Conservation (phyloP, 2,329 filamentous ascomycete genomes). For the Beauveria medogensis region DNA sequence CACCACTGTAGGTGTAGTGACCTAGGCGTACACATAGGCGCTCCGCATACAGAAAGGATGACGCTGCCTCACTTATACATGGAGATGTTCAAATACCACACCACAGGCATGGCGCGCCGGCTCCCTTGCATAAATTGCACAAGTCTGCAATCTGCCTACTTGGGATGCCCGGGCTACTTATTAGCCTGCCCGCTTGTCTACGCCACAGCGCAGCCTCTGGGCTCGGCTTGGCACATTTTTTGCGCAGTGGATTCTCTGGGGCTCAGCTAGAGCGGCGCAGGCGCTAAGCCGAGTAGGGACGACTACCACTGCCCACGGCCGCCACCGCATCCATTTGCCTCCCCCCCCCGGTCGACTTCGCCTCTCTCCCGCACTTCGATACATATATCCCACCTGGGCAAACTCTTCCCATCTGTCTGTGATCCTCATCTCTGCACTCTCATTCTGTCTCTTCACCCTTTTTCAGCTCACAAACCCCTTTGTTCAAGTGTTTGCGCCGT, state of each 20-base stretch:
- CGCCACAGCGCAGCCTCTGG: neutral
- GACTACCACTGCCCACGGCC: neutral
- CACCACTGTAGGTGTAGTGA: too few species aligned
- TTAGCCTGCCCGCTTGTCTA: neutral
- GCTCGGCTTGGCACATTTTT: neutral
- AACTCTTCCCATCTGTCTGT: neutral
- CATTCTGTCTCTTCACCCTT: neutral
- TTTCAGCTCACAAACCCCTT: neutral
- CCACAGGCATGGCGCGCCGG: too few species aligned
- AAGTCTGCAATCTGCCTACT: neutral
- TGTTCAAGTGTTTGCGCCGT: neutral
- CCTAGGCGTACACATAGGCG: too few species aligned
- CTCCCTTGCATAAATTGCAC: slow-evolving; percentile 1
- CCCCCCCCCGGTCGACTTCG: neutral
- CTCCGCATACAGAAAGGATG: too few species aligned
- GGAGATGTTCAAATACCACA: too few species aligned
- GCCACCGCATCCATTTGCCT: neutral
- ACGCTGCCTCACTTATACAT: too few species aligned
- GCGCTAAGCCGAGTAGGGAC: neutral
- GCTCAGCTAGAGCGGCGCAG: slow-evolving; percentile 9
- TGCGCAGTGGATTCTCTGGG: neutral
- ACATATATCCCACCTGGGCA: slow-evolving; percentile 4
- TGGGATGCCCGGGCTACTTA: too few species aligned
- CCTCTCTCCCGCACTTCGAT: slow-evolving; percentile 3
- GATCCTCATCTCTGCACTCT: neutral